These are phyloP conservation scores for Stephanodiscus triporus DNA, from an alignment of 108 stramenopile genomes.

Conservation along the genomic window DNA sequence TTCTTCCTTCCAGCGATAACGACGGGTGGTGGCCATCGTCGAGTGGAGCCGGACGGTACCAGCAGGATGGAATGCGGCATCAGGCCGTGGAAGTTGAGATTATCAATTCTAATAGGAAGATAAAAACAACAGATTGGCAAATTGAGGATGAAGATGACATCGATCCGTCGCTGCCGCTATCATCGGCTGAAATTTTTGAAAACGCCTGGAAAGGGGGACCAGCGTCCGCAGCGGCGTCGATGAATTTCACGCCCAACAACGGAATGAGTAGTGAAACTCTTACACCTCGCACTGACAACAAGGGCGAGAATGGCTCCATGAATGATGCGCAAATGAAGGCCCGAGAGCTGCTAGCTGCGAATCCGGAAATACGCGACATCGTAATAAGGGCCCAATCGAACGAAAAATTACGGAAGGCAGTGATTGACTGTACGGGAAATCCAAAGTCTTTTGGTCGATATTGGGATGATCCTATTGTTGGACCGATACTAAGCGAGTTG, in stretches of 20 bases:
- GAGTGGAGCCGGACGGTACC: constrained; percentile 1
- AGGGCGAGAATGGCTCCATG: constrained; percentile 9
- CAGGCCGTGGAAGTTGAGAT: constrained; percentile 10
- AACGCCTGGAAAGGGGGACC: constrained; percentile 41
- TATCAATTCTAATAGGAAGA: constrained; percentile 18
- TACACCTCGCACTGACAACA: constrained; percentile 2
- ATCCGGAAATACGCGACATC: constrained; percentile 41
- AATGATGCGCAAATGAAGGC: constrained; percentile 19
- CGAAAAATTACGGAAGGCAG: constrained; percentile 44
- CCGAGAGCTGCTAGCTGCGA: constrained; percentile 37
- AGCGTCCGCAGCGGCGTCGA: constrained; percentile 1
- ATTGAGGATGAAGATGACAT: not conserved
- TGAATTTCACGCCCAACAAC: not conserved
- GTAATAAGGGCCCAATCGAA: constrained; percentile 42
- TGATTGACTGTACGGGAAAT: constrained; percentile 50
- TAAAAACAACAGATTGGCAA: not conserved
- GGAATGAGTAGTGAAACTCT: not conserved
- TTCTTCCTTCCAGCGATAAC: constrained; percentile 18
- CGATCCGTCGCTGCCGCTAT: not conserved
- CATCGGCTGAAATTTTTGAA: not conserved
- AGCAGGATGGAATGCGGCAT: constrained; percentile 8
- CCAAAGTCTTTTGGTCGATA: constrained; percentile 46
- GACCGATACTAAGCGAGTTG: constrained; percentile 49
- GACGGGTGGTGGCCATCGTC: constrained; percentile 18
- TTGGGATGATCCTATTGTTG: constrained; percentile 43